Evolutionary conservation across 2,329 filamentous ascomycete genomes (phyloP).

Genomic region (Colletotrichum sansevieriae): DNA sequence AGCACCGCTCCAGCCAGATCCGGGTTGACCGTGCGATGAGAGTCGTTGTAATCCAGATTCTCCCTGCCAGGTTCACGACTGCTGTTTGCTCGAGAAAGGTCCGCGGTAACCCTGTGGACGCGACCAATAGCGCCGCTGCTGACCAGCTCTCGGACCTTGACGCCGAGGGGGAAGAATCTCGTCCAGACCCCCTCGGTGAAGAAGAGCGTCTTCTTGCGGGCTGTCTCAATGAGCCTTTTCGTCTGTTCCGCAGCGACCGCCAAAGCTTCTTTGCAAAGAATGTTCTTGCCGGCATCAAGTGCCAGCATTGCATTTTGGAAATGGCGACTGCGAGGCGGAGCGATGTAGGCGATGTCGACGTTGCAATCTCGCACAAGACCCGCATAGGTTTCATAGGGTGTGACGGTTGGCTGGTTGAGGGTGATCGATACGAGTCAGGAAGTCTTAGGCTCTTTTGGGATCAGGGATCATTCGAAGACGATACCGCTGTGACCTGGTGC

Average conservation of each 20-base stretch:
- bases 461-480: no score
- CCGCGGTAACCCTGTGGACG: conserved; percentile 70
- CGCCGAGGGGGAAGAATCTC: conserved; percentile 85
- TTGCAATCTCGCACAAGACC: no score
- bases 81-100: conserved; percentile 72
- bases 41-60: conserved; percentile 67
- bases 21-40: conserved; percentile 83
- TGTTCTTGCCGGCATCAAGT: conserved; percentile 84
- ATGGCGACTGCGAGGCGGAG: no score
- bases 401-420: no score
- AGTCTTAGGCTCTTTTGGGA: no score
- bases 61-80: conserved; percentile 65
- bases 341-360: no score
- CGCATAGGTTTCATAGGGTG: no score
- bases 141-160: conserved; percentile 77
- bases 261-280: conserved; percentile 91
- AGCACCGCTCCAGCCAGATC: conserved; percentile 83
- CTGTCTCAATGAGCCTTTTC: conserved; percentile 78
- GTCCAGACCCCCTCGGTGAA: conserved; percentile 94
- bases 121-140: conserved; percentile 67
- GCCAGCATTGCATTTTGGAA: conserved; percentile 84
- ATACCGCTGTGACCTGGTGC: no score
- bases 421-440: no score
- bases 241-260: conserved; percentile 86
- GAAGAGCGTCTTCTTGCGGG: conserved; percentile 78